phyloP scores from a whole-genome alignment of 345 rosid species.

The Populus deltoides region DNA sequence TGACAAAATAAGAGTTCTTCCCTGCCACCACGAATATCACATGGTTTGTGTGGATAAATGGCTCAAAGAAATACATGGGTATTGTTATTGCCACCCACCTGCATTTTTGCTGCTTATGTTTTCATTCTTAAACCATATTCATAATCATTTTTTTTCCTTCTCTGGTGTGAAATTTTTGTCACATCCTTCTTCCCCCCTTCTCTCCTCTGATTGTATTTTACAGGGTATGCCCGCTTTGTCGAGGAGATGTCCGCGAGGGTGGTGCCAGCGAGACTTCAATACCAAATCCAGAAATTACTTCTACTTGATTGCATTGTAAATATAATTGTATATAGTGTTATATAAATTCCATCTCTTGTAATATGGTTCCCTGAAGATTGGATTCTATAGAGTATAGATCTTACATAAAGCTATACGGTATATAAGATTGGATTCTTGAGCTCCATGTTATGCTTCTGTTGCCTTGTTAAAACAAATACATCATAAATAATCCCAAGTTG shows the following conservation, averaged over 20 bases:
- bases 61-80: slow-evolving; percentile 88
- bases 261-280: slow-evolving; percentile 10
- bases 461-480: too few species aligned
- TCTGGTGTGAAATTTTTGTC: not conserved
- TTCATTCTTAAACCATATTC: not conserved
- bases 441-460: too few species aligned
- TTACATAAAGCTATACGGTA: not conserved
- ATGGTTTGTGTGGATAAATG: slow-evolving; percentile 77
- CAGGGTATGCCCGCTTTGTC: slow-evolving; percentile 76
- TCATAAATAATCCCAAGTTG: too few species aligned
- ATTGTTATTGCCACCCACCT: slow-evolving; percentile 3
- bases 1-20: slow-evolving; percentile 66
- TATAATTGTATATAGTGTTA: slow-evolving; percentile 18
- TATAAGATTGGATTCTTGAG: too few species aligned
- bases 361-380: not conserved
- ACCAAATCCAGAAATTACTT: slow-evolving; percentile 33
- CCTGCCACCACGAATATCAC: slow-evolving; percentile 79
- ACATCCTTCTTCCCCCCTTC: not conserved
- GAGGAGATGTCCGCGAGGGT: slow-evolving; percentile 60
- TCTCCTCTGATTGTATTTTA: slow-evolving; percentile 1
- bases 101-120: not conserved
- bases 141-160: not conserved
- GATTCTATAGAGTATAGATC: not conserved
- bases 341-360: not conserved
- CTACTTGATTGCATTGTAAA: slow-evolving; percentile 30